Evolutionary conservation across 805 yeast genomes (phyloP), one percentile per base, ranked within the genome.

Genomic region (Kazachstania bromeliacearum): DNA sequence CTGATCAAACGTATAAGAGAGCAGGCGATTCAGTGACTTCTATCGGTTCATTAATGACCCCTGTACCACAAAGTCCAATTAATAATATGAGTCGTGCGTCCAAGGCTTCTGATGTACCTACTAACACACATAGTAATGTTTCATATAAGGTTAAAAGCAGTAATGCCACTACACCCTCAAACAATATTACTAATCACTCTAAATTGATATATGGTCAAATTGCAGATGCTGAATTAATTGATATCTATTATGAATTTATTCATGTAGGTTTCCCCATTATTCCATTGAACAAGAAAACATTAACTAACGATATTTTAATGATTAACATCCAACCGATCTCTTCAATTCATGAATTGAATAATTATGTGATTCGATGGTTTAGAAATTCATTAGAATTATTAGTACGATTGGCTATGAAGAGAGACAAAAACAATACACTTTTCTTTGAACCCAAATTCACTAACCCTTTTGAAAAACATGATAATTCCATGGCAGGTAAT

Each of bases 181-280:
- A 12, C 12, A 26, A 30, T 23, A 33, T 34, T 9, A 21, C 16
- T 6, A 22, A 21, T 27, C 20, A 28, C 10, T 14, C 21, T 7
- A 28, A 36, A 15, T 42, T 50, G 13, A 37, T 42, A 3, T 55
- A 53, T 38, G 58, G 57, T 1, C 53, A 51, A 32, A 53, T 56
- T 2, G 47, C 55, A 7, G 61, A 57, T 37, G 45, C 45, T 45
- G 71, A 57, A 50, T 56, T 60, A 60, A 66, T 61, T 55, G 70
- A 60, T 53, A 58, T 58, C 37, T 74, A 46, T 45, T 72, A 71
- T 43, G 72, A 67, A 40, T 71, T 68, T 46, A 57, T 64, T 20
- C 69, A 64, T 38, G 55, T 62, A 12, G 55, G 58, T 7, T 56
- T 64, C 44, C 62, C 67, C 25, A 46, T 63, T 0, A 49, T 64